phyloP scores from a whole-genome alignment of 768 basidiomycete genomes.

The Mycena maculata region DNA sequence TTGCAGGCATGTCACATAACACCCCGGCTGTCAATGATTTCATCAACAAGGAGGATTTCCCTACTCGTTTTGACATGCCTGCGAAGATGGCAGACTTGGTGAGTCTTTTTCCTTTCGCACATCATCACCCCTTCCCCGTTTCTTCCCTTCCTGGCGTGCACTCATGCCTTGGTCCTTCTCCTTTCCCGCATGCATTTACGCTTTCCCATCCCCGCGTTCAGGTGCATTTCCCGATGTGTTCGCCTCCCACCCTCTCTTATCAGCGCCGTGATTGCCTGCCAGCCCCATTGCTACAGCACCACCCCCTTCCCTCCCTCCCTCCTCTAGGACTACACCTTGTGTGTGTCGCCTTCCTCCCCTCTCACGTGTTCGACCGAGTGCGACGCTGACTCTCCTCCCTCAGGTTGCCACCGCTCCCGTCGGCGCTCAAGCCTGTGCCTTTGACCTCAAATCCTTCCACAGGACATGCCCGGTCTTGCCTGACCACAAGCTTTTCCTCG shows the following conservation, averaged over 20 bases:
- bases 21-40: slow-evolving; percentile 29
- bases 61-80: slow-evolving; percentile 30
- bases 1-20: no score
- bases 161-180: no score
- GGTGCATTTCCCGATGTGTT: no score
- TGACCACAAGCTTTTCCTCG: slow-evolving; percentile 33
- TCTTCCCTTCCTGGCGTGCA: neutral
- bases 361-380: no score
- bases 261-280: no score
- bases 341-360: neutral
- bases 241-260: no score
- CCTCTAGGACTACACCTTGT: neutral
- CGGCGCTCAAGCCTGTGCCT: slow-evolving; percentile 32
- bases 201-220: no score
- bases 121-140: slow-evolving; percentile 12
- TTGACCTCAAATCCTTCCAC: slow-evolving; percentile 38
- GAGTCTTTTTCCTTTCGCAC: slow-evolving; percentile 4
- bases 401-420: slow-evolving; percentile 36
- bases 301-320: no score
- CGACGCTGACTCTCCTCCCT: no score
- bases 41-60: slow-evolving; percentile 31
- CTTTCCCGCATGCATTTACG: no score
- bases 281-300: no score
- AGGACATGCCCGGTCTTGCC: slow-evolving; percentile 27
- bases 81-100: slow-evolving; percentile 28